Percentiles rank a stretch among this genome's conserved stretches.
Evolutionary conservation across 768 basidiomycete species (phyloP).

Genomic region (Chalciporus piperatus): DNA sequence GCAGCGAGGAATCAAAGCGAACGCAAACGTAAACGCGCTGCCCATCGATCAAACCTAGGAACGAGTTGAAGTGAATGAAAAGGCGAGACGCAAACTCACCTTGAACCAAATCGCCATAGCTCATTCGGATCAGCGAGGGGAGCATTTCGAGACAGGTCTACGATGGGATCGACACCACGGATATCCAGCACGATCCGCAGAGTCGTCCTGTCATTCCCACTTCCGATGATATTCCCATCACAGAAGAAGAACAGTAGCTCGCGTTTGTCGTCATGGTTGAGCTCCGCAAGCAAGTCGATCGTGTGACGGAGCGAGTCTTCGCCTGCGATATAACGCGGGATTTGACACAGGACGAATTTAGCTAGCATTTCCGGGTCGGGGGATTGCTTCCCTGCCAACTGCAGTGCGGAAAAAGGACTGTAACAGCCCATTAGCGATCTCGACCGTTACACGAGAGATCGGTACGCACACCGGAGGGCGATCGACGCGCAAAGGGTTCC

Average conservation of each 20-base stretch:
- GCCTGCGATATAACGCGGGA: constrained; percentile 95
- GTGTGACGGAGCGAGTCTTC: constrained; percentile 91
- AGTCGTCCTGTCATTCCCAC: constrained; percentile 89
- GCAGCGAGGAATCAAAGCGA: too few relatives aligned
- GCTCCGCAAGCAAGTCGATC: constrained; percentile 84
- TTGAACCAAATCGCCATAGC: too few relatives aligned
- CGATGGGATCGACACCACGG: constrained; percentile 82
- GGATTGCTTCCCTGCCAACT: constrained; percentile 73
- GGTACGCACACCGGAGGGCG: constrained; percentile 75
- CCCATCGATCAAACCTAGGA: too few relatives aligned
- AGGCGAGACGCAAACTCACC: too few relatives aligned
- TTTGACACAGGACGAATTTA: constrained; percentile 91
- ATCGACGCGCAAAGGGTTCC: constrained; percentile 78
- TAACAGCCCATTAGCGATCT: constrained; percentile 7
- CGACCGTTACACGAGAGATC: neutral
- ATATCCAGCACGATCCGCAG: constrained; percentile 92
- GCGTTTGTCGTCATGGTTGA: constrained; percentile 94
- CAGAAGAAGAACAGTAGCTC: constrained; percentile 92
- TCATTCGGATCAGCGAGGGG: too few relatives aligned
- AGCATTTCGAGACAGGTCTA: too few relatives aligned
- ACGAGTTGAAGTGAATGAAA: too few relatives aligned
- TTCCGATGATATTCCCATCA: constrained; percentile 94
- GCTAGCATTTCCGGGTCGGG: constrained; percentile 92
- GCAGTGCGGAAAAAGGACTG: constrained; percentile 90
- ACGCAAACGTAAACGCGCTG: too few relatives aligned